phyloP scores from a whole-genome alignment of 1,284 basidiomycete species.

The Microbotryum violaceum region DNA sequence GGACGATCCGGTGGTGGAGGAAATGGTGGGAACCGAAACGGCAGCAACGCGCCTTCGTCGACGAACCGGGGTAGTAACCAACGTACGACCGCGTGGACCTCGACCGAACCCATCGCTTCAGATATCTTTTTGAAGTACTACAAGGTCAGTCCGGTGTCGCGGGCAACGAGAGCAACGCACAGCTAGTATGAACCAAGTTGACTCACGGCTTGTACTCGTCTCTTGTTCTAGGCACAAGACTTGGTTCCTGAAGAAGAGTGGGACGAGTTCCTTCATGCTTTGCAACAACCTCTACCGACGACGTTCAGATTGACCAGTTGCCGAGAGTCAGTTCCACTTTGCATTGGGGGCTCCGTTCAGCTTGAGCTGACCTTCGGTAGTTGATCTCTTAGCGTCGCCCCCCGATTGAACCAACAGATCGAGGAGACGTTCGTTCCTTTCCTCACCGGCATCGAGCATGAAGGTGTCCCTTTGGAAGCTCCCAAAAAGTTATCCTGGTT shows the following conservation, averaged over 20 bases:
- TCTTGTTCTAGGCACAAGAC: constrained; percentile 49
- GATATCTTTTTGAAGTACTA: constrained; percentile 9
- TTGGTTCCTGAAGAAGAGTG: constrained; percentile 65
- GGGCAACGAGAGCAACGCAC: background rate
- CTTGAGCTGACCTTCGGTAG: background rate
- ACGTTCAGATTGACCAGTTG: constrained; percentile 90
- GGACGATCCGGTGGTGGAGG: too few species aligned
- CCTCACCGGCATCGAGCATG: constrained; percentile 66
- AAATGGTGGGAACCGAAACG: too few species aligned
- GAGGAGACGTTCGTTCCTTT: constrained; percentile 67
- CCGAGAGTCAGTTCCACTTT: constrained; percentile 56
- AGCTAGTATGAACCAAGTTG: too few species aligned
- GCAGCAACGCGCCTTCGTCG: too few species aligned
- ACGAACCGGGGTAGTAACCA: too few species aligned
- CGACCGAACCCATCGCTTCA: constrained; percentile 2
- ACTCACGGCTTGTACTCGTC: background rate
- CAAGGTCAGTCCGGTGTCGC: constrained; percentile 10
- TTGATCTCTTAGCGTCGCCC: constrained; percentile 53
- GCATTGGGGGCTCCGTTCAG: too few species aligned
- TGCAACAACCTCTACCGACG: constrained; percentile 74
- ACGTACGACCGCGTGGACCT: too few species aligned
- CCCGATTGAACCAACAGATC: constrained; percentile 64
- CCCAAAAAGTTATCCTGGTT: constrained; percentile 79
- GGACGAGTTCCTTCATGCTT: constrained; percentile 60
- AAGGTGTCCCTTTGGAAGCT: constrained; percentile 66